These are phyloP conservation scores for Skeletonema potamos DNA, from an alignment of 108 stramenopile genomes.

Conservation along the genomic window DNA sequence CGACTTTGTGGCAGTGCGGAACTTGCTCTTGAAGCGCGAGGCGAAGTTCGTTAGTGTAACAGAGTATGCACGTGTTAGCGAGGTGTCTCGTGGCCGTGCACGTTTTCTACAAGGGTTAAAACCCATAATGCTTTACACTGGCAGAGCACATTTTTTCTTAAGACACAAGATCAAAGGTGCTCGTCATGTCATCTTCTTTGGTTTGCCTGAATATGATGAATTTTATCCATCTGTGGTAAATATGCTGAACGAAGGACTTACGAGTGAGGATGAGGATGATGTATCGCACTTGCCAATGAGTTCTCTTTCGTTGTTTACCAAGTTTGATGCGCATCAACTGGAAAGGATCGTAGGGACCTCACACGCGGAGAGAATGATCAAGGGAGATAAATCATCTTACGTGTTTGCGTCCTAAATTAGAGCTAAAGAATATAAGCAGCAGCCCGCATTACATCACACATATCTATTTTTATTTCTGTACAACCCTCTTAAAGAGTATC, in stretches of 20 bases:
- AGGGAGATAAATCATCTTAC: constrained; percentile 69
- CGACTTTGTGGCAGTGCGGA: constrained; percentile 91
- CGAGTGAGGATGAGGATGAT: constrained; percentile 28
- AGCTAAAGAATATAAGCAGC: not conserved
- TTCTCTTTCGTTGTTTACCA: constrained; percentile 81
- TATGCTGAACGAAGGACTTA: constrained; percentile 54
- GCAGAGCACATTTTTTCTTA: constrained; percentile 91
- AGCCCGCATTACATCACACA: not conserved
- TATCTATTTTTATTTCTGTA: not conserved
- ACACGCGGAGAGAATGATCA: constrained; percentile 71
- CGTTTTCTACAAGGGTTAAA: constrained; percentile 91
- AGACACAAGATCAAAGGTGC: constrained; percentile 91
- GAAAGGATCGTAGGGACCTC: constrained; percentile 88
- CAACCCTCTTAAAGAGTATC: not conserved
- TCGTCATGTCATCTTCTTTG: constrained; percentile 87
- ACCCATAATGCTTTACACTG: constrained; percentile 92
- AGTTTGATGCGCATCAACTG: constrained; percentile 88
- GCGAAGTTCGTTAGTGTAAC: constrained; percentile 76
- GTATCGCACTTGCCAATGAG: constrained; percentile 39
- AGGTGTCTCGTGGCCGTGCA: constrained; percentile 85
- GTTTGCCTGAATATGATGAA: constrained; percentile 90
- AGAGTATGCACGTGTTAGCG: constrained; percentile 87
- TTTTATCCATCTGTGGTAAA: constrained; percentile 91
- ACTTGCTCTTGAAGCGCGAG: constrained; percentile 76
- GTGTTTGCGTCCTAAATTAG: constrained; percentile 52